phyloP scores from a whole-genome alignment of 2,329 filamentous ascomycete species.

The Nectriaceae sp. region DNA sequence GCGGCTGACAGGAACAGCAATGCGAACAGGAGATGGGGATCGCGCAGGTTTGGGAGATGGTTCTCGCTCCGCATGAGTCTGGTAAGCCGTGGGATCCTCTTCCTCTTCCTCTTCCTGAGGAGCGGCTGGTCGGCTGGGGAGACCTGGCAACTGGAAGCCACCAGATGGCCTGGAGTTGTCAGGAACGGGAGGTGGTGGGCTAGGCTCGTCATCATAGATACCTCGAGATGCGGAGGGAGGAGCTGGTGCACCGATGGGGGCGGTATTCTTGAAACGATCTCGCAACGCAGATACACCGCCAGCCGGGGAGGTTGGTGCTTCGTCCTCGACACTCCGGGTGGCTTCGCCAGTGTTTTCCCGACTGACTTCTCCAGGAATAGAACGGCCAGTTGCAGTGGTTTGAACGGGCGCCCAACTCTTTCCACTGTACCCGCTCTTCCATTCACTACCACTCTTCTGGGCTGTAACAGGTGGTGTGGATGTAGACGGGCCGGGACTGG shows the following conservation, averaged over 20 bases:
- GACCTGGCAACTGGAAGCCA: conserved; percentile 76
- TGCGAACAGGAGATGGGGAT: conserved; percentile 74
- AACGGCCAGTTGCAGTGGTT: conserved; percentile 65
- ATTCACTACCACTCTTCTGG: conserved; percentile 75
- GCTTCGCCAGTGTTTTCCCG: conserved; percentile 65
- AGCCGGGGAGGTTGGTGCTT: conserved; percentile 55
- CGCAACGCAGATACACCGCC: conserved; percentile 74
- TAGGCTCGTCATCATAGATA: conserved; percentile 49
- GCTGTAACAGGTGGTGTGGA: conserved; percentile 57
- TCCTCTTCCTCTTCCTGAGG: conserved; percentile 57
- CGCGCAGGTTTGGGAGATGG: conserved; percentile 40
- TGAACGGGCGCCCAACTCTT: conserved; percentile 89
- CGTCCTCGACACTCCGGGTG: conserved; percentile 46
- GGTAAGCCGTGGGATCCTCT: conserved; percentile 48
- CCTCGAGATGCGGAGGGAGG: conserved; percentile 39
- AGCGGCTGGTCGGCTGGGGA: conserved; percentile 63
- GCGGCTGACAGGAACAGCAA: conserved; percentile 82
- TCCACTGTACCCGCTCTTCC: conserved; percentile 89
- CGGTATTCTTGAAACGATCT: conserved; percentile 79
- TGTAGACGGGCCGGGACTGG: conserved; percentile 45
- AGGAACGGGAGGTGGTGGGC: conserved; percentile 42
- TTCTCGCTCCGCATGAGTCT: conserved; percentile 18
- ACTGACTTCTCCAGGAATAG: conserved; percentile 48
- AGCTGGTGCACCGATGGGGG: conserved; percentile 62
- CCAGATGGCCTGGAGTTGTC: conserved; percentile 70